Evolutionary conservation across 2,329 filamentous ascomycete species (phyloP).

Genomic region (Cadophora sp.): DNA sequence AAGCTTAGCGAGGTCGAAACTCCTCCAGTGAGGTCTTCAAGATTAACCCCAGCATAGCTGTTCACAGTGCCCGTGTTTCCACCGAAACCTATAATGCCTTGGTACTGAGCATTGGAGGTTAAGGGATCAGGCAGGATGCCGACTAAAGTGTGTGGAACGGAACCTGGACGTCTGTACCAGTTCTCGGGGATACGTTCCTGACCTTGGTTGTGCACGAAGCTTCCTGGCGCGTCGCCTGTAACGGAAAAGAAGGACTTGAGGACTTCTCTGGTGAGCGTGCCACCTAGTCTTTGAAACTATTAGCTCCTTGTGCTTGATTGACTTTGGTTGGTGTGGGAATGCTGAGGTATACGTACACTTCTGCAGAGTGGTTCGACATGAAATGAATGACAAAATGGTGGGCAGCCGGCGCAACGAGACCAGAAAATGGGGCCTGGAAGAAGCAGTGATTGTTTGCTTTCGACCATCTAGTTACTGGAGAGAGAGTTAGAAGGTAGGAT

Average conservation of each 20-base stretch:
- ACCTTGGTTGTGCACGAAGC: conserved; percentile 29
- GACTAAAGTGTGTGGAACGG: background rate
- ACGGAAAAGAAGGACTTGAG: conserved; percentile 35
- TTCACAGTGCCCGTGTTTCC: too few relatives aligned
- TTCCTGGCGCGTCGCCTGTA: conserved; percentile 27
- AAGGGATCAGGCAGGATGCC: background rate
- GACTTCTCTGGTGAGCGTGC: conserved; percentile 40
- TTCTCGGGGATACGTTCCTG: conserved; percentile 36
- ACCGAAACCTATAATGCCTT: too few relatives aligned
- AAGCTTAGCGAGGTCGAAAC: too few relatives aligned
- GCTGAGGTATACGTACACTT: background rate
- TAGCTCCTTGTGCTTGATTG: background rate
- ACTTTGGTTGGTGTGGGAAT: background rate
- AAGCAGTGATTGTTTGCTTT: background rate
- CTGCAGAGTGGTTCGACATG: conserved; percentile 41
- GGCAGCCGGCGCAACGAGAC: conserved; percentile 37
- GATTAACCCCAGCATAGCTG: too few relatives aligned
- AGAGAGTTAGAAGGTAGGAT: background rate
- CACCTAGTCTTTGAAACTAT: conserved; percentile 36
- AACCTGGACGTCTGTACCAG: conserved; percentile 31
- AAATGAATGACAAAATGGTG: conserved; percentile 43
- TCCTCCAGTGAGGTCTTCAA: too few relatives aligned
- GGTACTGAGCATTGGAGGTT: background rate
- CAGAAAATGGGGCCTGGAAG: background rate
- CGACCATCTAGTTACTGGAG: background rate